These are phyloP conservation scores for Rhododendron ovatum DNA, from an alignment of 148 eudicot species.

Conservation along the genomic window DNA sequence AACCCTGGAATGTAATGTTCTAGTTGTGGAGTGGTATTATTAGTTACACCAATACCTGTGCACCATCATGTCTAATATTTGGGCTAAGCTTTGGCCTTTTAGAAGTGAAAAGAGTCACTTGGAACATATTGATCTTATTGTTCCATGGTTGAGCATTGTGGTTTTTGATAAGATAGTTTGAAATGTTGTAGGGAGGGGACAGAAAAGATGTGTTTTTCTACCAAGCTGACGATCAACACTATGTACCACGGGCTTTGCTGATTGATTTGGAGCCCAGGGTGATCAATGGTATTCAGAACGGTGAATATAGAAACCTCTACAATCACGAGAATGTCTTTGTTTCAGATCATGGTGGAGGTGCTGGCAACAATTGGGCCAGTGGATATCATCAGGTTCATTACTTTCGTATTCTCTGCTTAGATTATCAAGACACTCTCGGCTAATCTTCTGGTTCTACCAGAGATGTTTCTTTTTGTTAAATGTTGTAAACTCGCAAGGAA, in stretches of 20 bases:
- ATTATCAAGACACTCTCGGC: neutral
- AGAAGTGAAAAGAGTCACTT: neutral
- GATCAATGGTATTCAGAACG: constrained; percentile 87
- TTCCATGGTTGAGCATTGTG: neutral
- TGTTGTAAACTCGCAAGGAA: neutral
- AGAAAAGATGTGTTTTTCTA: constrained; percentile 97
- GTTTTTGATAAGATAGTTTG: neutral
- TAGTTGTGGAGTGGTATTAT: neutral
- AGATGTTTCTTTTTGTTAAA: neutral
- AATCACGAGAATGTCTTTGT: constrained; percentile 87
- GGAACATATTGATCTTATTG: neutral
- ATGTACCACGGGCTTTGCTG: constrained; percentile 89
- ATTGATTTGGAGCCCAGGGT: constrained; percentile 99
- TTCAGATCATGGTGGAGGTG: constrained; percentile 95
- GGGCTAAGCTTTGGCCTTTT: neutral
- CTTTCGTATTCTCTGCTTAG: neutral
- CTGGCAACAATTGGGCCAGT: constrained; percentile 98
- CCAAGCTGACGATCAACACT: constrained; percentile 98
- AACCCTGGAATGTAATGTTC: neutral
- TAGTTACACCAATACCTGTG: neutral
- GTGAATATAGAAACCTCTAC: constrained; percentile 94
- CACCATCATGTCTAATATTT: neutral
- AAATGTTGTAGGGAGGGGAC: constrained; percentile 88
- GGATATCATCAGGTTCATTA: constrained; percentile 86
- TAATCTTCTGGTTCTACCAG: neutral